Evolutionary conservation across 306 rosid species (phyloP).

Genomic region (Citrullus amarus): DNA sequence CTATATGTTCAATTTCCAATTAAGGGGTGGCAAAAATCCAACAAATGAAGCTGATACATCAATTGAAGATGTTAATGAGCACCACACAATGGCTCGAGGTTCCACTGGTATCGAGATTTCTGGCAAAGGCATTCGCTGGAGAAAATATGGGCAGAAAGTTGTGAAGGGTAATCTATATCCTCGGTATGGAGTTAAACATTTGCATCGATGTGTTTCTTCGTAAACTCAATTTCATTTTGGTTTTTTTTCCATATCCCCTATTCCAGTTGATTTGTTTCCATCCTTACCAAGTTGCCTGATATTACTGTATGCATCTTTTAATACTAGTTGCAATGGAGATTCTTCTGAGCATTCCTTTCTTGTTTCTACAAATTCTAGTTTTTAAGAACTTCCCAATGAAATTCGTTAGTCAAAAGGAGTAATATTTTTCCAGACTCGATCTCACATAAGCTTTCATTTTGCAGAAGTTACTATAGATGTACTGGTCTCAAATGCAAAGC

Average conservation of each 20-base stretch:
- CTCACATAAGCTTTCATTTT: not conserved
- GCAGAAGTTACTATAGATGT: slow-evolving; percentile 92
- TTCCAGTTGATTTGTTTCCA: not conserved
- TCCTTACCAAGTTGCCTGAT: not conserved
- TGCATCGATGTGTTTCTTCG: not conserved
- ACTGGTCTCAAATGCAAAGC: slow-evolving; percentile 68
- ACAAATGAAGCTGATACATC: slow-evolving; percentile 38
- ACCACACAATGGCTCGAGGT: slow-evolving; percentile 46
- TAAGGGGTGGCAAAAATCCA: slow-evolving; percentile 57
- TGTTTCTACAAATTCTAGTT: not conserved
- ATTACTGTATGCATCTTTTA: not conserved
- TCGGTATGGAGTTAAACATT: slow-evolving; percentile 27
- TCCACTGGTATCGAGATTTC: slow-evolving; percentile 44
- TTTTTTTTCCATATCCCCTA: not conserved
- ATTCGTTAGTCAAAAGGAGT: not conserved
- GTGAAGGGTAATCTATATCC: slow-evolving; percentile 89
- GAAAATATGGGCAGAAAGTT: slow-evolving; percentile 96
- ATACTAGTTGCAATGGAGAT: not conserved
- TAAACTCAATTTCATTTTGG: not conserved
- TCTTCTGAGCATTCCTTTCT: not conserved
- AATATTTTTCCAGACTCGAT: not conserved
- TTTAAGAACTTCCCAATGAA: not conserved
- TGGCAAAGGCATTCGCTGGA: slow-evolving; percentile 90
- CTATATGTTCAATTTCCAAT: slow-evolving; percentile 2
- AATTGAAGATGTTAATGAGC: slow-evolving; percentile 46